Evolutionary conservation across 2,329 filamentous ascomycete genomes (phyloP), one percentile per base, ranked within the genome.

Genomic region (Fusarium luffae): DNA sequence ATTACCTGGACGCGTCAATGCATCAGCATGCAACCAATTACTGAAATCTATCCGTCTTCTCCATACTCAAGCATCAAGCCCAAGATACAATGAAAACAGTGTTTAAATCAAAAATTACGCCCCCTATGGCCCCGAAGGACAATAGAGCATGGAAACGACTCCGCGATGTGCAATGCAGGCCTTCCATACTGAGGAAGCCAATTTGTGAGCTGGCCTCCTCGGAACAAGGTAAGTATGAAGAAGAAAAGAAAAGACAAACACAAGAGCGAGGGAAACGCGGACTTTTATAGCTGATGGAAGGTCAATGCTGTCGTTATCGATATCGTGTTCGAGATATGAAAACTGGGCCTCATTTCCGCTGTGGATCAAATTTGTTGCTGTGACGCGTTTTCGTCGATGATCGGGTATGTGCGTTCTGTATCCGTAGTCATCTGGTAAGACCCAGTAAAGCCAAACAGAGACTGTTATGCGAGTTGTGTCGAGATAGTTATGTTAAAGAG

Each of bases 81-180:
- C 32, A 13, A n/a, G 2, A 12, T 8, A 59, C 18, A 56, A 59
- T 59, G 57, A 59, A 59, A 59, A 59, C 32, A 23, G 21, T 19
- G n/a, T 55, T 55, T 28, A 59, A 56, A 59, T 59, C 57, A 59
- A 59, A 59, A 59, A 59, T 59, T 59, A 12, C 57, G 41, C 57
- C 57, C 32, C 57, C 57, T 59, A 59, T 25, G 57, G 25, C 42
- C 57, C 57, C 57, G 50, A 59, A 59, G 57, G 57, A 13, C 25
- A 59, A 59, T 59, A 59, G 57, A 59, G 57, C 12, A 46, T 56
- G 11, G 13, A 51, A 56, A 19, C 57, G 57, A 59, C 41, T n/a
- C 57, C 57, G 57, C 57, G 57, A 56, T 42, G 57, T 59, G 57
- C 57, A 59, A 59, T 59, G 57, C 57, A 59, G 57, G 41, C 41